A percentile compares a stretch with the other conserved stretches of the same genome.
Evolutionary conservation across 2,329 filamentous ascomycete genomes (phyloP).

Genomic region (Claviceps sp.): DNA sequence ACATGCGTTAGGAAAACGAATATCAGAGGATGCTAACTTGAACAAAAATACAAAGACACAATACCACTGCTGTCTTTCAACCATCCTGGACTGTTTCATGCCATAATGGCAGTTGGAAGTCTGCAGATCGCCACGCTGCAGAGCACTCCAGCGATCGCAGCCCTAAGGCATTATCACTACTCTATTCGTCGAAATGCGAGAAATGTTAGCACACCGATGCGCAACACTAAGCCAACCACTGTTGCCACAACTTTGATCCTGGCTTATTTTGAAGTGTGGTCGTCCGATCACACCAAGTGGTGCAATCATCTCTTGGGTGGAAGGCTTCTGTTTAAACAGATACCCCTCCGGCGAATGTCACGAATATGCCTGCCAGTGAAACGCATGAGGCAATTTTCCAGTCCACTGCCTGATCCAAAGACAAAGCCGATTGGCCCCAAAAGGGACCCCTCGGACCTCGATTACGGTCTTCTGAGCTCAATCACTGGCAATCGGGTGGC

Average conservation of each 20-base stretch:
- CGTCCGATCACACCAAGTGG: constrained; percentile 91
- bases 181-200: constrained; percentile 66
- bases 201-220: constrained; percentile 55
- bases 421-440: constrained; percentile 1
- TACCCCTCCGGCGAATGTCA: constrained; percentile 63
- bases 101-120: constrained; percentile 76
- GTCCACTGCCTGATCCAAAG: neutral
- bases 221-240: constrained; percentile 63
- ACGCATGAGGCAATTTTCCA: constrained; percentile 19
- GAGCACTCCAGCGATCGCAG: constrained; percentile 58
- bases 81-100: constrained; percentile 77
- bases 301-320: constrained; percentile 82
- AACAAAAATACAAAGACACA: constrained; percentile 39
- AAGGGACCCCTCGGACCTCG: constrained; percentile 24
- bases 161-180: constrained; percentile 84
- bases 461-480: constrained; percentile 26
- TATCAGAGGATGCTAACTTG: neutral
- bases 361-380: constrained; percentile 54
- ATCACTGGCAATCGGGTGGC: constrained; percentile 27
- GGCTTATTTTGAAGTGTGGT: constrained; percentile 89
- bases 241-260: constrained; percentile 79
- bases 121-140: constrained; percentile 80
- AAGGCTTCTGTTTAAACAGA: constrained; percentile 67
- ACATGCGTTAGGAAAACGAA: neutral
- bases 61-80: constrained; percentile 73